A percentile compares a stretch with the other conserved stretches of the same genome.
These are phyloP conservation scores for Zoysia matrella DNA, from an alignment of 202 grass and related monocot species.

Conservation along the genomic window DNA sequence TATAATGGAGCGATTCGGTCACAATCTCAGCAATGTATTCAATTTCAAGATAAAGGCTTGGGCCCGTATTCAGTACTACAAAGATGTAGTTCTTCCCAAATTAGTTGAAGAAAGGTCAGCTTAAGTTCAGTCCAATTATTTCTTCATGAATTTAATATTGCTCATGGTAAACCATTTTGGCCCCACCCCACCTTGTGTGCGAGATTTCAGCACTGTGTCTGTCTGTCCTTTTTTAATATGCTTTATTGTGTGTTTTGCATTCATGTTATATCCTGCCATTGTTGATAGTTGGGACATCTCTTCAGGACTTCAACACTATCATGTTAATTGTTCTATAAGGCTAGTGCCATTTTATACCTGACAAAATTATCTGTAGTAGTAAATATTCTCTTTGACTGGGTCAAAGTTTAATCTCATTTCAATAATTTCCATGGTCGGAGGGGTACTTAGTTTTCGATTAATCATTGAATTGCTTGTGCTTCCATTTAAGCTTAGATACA, in stretches of 20 bases:
- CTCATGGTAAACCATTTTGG: not conserved
- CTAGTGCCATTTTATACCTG: not conserved
- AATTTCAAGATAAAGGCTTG: conserved; percentile 99
- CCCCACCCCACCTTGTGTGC: too few relatives aligned
- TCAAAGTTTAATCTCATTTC: not conserved
- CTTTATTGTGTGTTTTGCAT: conserved; percentile 19
- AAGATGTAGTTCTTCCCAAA: conserved; percentile 86
- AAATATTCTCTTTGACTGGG: not conserved
- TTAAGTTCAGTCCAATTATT: conserved; percentile 43
- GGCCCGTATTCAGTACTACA: conserved; percentile 84
- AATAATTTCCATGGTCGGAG: not conserved
- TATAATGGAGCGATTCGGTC: conserved; percentile 89
- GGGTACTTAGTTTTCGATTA: not conserved
- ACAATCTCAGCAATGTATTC: conserved; percentile 94
- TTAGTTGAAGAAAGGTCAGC: conserved; percentile 92
- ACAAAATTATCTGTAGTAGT: not conserved
- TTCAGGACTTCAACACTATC: not conserved
- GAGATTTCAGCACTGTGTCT: too few relatives aligned
- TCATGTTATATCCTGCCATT: not conserved
- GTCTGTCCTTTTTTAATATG: not conserved
- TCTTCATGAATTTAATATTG: conserved; percentile 14
- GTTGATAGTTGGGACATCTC: conserved; percentile 17
- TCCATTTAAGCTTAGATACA: conserved; percentile 3
- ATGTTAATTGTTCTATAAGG: conserved; percentile 14
- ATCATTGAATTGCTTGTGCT: conserved; percentile 14